These are phyloP conservation scores for Piper longum DNA, from an alignment of 164 flowering plant species.

Conservation along the genomic window DNA sequence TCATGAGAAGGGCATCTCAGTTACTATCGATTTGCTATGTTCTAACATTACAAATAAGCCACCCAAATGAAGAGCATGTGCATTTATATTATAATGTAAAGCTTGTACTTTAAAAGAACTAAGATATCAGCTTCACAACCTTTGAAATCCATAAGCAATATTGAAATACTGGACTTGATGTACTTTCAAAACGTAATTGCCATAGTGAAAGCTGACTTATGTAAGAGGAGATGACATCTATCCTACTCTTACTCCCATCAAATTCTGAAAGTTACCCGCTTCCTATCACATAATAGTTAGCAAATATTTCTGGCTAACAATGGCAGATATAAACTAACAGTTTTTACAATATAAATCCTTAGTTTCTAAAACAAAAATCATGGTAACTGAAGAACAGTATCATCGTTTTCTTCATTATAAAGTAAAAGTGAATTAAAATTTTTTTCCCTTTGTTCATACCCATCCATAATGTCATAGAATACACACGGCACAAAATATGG, in stretches of 20 bases:
- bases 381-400: constrained; percentile 73
- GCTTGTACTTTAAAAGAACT: constrained; percentile 82
- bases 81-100: constrained; percentile 18
- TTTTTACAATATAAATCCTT: neutral
- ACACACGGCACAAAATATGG: constrained; percentile 67
- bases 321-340: neutral
- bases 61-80: constrained; percentile 29
- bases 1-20: constrained; percentile 75
- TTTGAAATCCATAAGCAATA: constrained; percentile 93
- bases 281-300: neutral
- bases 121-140: constrained; percentile 94
- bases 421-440: constrained; percentile 51
- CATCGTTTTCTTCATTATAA: constrained; percentile 71
- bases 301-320: neutral
- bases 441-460: constrained; percentile 54
- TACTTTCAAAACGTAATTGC: constrained; percentile 60
- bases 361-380: constrained; percentile 57
- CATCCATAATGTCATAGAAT: constrained; percentile 77
- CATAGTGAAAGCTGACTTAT: constrained; percentile 69
- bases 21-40: constrained; percentile 47
- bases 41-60: constrained; percentile 77
- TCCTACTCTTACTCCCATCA: constrained; percentile 33
- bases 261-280: constrained; percentile 67
- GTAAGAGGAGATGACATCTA: constrained; percentile 87
- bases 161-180: constrained; percentile 84